These are phyloP conservation scores for Aleurites moluccanus DNA, from an alignment of 441 rosid genomes.

Conservation along the genomic window DNA sequence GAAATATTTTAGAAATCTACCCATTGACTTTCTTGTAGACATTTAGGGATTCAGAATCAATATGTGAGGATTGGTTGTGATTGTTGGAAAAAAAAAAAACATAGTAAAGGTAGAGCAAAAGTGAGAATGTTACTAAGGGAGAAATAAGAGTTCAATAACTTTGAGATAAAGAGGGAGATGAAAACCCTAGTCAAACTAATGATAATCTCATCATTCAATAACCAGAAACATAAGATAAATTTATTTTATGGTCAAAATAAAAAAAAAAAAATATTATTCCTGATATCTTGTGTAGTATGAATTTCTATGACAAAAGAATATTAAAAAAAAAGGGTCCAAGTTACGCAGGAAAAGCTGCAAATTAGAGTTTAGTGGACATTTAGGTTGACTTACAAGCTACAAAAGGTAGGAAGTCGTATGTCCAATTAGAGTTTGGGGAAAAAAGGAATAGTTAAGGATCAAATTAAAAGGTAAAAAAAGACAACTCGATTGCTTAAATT, in stretches of 20 bases:
- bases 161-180: not conserved
- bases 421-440: no score
- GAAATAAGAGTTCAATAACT: slow-evolving; percentile 1
- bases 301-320: not conserved
- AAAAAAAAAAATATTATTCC: not conserved
- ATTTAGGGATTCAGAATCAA: not conserved
- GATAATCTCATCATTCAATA: not conserved
- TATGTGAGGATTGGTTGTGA: not conserved
- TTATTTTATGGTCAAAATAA: no score
- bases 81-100: not conserved
- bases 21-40: not conserved
- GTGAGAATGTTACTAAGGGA: not conserved
- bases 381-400: no score
- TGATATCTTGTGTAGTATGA: not conserved
- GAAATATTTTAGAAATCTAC: not conserved
- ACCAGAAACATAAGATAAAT: not conserved
- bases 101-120: not conserved
- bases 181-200: not conserved
- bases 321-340: not conserved
- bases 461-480: no score
- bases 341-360: not conserved
- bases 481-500: no score
- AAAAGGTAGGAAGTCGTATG: no score
- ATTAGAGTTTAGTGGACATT: not conserved
- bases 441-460: no score